phyloP scores from a whole-genome alignment of 1,284 basidiomycete species.

The Jaminaea rosea region DNA sequence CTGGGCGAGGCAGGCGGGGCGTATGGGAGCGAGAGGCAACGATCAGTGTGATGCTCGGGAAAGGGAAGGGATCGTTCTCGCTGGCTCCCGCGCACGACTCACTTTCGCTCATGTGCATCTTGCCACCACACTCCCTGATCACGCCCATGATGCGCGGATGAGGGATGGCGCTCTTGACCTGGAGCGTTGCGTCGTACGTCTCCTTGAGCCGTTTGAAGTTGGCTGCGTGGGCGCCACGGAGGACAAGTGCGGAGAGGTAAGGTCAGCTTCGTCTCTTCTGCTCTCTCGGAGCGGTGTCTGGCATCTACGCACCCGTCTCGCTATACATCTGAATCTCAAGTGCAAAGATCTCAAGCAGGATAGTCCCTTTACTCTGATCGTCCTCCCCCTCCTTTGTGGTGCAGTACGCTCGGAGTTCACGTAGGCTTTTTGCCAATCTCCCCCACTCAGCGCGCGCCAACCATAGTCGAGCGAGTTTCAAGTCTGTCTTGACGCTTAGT shows the following conservation, averaged over 20 bases:
- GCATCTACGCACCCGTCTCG: too few species aligned
- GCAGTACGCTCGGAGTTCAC: constrained; percentile 51
- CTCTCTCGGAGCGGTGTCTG: too few species aligned
- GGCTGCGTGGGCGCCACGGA: too few species aligned
- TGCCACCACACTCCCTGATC: constrained; percentile 97
- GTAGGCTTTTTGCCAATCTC: constrained; percentile 57
- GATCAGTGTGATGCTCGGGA: too few species aligned
- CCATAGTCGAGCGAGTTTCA: constrained; percentile 96
- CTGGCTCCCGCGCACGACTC: too few species aligned
- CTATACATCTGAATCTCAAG: constrained; percentile 99
- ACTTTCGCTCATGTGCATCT: constrained; percentile 99
- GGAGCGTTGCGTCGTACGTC: constrained; percentile 88
- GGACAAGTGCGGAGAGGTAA: too few species aligned
- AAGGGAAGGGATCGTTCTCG: neutral
- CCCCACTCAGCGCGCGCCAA: constrained; percentile 84
- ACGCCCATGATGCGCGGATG: constrained; percentile 98
- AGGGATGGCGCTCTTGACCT: constrained; percentile 89
- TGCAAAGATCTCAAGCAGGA: constrained; percentile 93
- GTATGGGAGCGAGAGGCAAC: too few species aligned
- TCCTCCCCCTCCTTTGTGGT: constrained; percentile 59
- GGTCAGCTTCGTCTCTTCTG: too few species aligned
- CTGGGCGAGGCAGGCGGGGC: constrained; percentile 48
- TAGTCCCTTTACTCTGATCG: constrained; percentile 80
- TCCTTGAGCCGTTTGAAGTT: constrained; percentile 86
- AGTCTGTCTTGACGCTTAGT: constrained; percentile 84